Evolutionary conservation across 305 asterid species (phyloP).

Genomic region (Solanum hybrid): DNA sequence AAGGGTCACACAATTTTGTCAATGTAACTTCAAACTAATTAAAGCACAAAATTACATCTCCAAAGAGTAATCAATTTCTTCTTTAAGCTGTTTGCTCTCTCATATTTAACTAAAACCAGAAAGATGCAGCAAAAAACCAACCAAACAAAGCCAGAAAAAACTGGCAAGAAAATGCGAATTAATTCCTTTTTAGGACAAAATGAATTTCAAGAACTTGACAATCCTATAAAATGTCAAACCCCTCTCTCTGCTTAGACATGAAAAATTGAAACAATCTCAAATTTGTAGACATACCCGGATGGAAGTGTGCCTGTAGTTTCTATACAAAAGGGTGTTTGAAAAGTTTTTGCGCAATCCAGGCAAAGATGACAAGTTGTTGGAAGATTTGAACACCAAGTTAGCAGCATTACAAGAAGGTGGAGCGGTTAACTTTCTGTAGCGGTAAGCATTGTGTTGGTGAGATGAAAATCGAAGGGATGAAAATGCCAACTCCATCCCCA

Average conservation of each 20-base stretch:
- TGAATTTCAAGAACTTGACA: neutral
- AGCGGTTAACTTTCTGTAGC: neutral
- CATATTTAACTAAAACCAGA: neutral
- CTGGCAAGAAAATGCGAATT: neutral
- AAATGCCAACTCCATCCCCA: slow-evolving; percentile 11
- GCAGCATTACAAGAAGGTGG: slow-evolving; percentile 11
- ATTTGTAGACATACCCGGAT: slow-evolving; percentile 35
- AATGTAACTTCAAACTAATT: neutral
- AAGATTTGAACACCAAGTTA: slow-evolving; percentile 13
- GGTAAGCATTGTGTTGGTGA: neutral
- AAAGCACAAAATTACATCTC: neutral
- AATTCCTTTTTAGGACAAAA: neutral
- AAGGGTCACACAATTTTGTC: neutral
- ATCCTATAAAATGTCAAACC: neutral
- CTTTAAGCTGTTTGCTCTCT: neutral
- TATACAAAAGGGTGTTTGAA: slow-evolving; percentile 9
- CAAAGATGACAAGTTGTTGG: slow-evolving; percentile 20
- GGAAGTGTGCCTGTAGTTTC: slow-evolving; percentile 18
- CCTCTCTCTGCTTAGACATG: neutral
- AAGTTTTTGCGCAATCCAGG: slow-evolving; percentile 10
- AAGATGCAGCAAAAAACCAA: neutral
- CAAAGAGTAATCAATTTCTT: neutral
- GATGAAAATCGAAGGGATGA: slow-evolving; percentile 1
- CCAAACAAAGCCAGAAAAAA: neutral
- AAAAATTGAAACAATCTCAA: neutral